Percentiles rank a stretch among this genome's conserved stretches.
Evolutionary conservation across 129 eudicot genomes (phyloP).

Genomic region (Flaveria sonorensis): DNA sequence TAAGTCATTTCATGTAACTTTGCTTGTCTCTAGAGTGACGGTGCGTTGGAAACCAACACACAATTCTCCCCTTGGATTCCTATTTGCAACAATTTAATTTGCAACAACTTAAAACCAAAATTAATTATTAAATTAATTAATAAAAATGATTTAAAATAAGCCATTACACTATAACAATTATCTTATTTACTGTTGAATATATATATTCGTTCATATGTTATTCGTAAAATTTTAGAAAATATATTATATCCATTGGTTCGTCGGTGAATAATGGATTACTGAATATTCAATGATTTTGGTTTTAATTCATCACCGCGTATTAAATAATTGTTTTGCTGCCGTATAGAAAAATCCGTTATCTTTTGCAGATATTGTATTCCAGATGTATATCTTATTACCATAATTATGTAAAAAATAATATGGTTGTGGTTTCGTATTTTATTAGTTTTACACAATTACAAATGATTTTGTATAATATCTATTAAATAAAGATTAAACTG

Average conservation of each 20-base stretch:
- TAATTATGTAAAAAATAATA: too few species aligned
- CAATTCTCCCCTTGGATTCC: conserved; percentile 22
- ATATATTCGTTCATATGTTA: neutral
- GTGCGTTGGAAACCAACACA: conserved; percentile 29
- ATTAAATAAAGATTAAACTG: too few species aligned
- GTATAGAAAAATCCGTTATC: too few species aligned
- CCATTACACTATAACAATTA: neutral
- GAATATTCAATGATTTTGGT: too few species aligned
- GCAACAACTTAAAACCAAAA: neutral
- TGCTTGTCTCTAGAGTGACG: conserved; percentile 18
- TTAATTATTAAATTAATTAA: neutral
- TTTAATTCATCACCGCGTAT: too few species aligned
- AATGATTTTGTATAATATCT: too few species aligned
- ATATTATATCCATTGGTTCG: neutral
- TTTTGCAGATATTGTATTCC: too few species aligned
- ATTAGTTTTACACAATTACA: too few species aligned
- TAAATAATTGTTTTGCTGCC: too few species aligned
- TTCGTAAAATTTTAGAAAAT: neutral
- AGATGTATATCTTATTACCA: neutral
- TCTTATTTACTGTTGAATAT: neutral
- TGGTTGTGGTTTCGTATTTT: too few species aligned
- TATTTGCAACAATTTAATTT: neutral
- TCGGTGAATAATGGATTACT: too few species aligned
- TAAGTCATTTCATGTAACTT: conserved; percentile 15
- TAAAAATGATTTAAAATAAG: neutral